These are phyloP conservation scores for Fusarium sororula DNA, from an alignment of 2,329 filamentous ascomycete species.

Conservation along the genomic window DNA sequence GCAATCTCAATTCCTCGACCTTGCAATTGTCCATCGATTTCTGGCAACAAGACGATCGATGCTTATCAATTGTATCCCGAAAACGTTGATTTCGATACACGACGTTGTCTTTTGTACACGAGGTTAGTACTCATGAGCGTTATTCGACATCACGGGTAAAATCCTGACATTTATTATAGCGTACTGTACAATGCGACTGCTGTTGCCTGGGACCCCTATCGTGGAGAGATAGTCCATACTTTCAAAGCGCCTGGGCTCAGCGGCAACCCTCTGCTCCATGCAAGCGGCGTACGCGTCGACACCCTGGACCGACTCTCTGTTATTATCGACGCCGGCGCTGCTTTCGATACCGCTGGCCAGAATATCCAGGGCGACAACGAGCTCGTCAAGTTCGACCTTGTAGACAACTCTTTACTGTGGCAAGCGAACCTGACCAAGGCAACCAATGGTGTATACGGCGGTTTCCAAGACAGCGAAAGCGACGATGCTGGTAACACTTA, in stretches of 20 bases:
- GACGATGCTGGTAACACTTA: constrained; percentile 49
- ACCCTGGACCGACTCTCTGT: constrained; percentile 46
- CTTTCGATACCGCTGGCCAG: constrained; percentile 48
- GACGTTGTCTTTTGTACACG: constrained; percentile 3
- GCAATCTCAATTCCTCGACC: not conserved
- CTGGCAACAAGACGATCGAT: not conserved
- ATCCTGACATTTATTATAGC: not conserved
- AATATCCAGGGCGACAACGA: constrained; percentile 50
- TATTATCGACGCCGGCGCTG: constrained; percentile 47
- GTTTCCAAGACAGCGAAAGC: constrained; percentile 52
- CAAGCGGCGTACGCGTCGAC: constrained; percentile 50
- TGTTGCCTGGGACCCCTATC: constrained; percentile 14
- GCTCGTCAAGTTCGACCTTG: constrained; percentile 49
- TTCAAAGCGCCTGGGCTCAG: constrained; percentile 45
- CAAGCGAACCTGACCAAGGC: constrained; percentile 45
- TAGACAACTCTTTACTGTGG: constrained; percentile 41
- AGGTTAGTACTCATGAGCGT: not conserved
- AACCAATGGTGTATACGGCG: constrained; percentile 45
- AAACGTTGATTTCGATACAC: constrained; percentile 13
- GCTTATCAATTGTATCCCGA: constrained; percentile 7
- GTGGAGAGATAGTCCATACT: constrained; percentile 35
- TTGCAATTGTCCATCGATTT: not conserved
- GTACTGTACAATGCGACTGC: constrained; percentile 7
- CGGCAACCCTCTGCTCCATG: constrained; percentile 13
- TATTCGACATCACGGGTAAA: fast-evolving